Evolutionary conservation across 1,284 basidiomycete genomes (phyloP).

Genomic region (Pterula multifida): DNA sequence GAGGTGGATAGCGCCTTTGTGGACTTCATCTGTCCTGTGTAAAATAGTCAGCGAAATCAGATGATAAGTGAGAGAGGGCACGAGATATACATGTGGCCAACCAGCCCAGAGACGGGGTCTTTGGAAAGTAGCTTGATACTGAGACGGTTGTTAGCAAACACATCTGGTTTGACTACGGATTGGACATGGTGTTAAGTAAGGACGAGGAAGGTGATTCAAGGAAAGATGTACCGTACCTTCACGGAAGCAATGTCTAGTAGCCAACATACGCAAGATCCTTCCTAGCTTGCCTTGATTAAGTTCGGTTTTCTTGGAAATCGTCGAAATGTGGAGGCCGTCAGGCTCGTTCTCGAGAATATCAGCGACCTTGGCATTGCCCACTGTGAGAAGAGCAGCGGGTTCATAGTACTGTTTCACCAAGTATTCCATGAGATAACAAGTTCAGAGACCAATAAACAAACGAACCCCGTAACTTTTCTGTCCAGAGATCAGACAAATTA

Average conservation of each 20-base stretch:
- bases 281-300: background rate
- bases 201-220: background rate
- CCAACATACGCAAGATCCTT: background rate
- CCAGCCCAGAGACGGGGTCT: background rate
- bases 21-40: background rate
- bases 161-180: background rate
- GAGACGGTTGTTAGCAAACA: background rate
- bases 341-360: background rate
- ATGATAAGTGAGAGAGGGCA: background rate
- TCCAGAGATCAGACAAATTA: background rate
- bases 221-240: background rate
- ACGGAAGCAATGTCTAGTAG: background rate
- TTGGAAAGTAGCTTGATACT: background rate
- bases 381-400: background rate
- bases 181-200: background rate
- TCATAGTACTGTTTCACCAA: background rate
- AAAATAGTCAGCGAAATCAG: background rate
- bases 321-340: background rate
- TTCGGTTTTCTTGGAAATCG: background rate
- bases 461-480: background rate
- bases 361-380: background rate
- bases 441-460: background rate
- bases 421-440: background rate
- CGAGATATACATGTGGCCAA: background rate
- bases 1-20: background rate